Percentiles rank a stretch among this genome's conserved stretches.
phyloP scores from a whole-genome alignment of 352 stramenopile species.

The Phytophthora palmivora region DNA sequence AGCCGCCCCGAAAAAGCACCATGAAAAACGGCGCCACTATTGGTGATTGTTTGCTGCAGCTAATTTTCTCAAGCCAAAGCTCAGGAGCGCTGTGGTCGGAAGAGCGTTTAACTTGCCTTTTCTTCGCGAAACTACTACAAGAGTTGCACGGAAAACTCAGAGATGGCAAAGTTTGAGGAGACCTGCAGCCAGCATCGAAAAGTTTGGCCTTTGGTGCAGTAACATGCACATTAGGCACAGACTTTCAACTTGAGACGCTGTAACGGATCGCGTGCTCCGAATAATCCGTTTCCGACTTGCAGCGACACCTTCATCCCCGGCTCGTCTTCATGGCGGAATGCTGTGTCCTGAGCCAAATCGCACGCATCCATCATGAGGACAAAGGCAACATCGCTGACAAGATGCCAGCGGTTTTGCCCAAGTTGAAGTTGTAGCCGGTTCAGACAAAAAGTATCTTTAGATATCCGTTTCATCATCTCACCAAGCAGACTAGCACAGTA shows the following conservation, averaged over 20 bases:
- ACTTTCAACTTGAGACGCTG: conserved; percentile 9
- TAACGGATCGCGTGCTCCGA: conserved; percentile 29
- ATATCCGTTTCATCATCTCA: conserved; percentile 20
- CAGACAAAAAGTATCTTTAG: conserved; percentile 28
- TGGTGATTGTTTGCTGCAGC: conserved; percentile 8
- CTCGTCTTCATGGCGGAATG: conserved; percentile 22
- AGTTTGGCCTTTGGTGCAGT: conserved; percentile 5
- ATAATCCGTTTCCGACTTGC: conserved; percentile 37
- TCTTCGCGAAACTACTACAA: conserved; percentile 16
- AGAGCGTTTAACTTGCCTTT: conserved; percentile 13
- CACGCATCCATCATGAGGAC: conserved; percentile 1
- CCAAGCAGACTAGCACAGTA: background rate
- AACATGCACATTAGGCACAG: conserved; percentile 6
- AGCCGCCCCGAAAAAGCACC: conserved; percentile 33
- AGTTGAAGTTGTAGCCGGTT: conserved; percentile 41
- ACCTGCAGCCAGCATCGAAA: conserved; percentile 2
- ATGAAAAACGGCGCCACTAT: conserved; percentile 20
- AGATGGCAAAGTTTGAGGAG: background rate
- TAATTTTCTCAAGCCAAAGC: conserved; percentile 19
- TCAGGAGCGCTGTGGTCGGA: background rate
- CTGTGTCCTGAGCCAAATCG: conserved; percentile 8
- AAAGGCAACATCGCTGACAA: conserved; percentile 1
- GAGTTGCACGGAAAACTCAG: background rate
- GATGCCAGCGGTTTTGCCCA: conserved; percentile 13
- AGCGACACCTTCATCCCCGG: conserved; percentile 12